Base-by-base conservation (phyloP, 495 filamentous ascomycete species). In the Podospora pseudopauciseta region DNA sequence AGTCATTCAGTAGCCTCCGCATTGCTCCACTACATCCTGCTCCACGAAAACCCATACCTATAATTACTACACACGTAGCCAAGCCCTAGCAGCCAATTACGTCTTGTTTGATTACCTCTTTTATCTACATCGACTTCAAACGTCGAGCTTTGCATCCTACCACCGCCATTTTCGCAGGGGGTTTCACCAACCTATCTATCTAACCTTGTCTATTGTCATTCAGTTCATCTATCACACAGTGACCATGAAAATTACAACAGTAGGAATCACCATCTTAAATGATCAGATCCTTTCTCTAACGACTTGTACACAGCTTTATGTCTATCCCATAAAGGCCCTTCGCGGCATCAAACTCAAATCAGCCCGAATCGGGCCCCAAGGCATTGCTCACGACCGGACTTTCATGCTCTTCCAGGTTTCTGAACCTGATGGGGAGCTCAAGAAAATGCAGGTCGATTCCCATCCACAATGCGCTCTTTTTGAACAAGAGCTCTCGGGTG, bases 241-340 rank as follows among this genome's bases (percentile, higher is more conserved):
- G 7, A 68, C 55, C 19, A 72, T 74, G 74, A 75, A 71, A 58
- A 71, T 75, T 26, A 66, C 69, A 57, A 58, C 62, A 7, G 71
- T 67, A 67, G 65, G 63, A 54, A 19, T 34, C 34, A 44, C 9
- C 19, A 20, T 56, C 44, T 28, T 5, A 20, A 19, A 4, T 19
- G 9, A 28, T 23, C 19, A 28, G n/a, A 20, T 19, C 2, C 11
- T 9, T 7, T 63, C 69, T 49, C 39, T 49, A 49, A 49, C 60
- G 39, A 65, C 49, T 59, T 3, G 60, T 26, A 20, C 55, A 60
- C 72, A 95, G 90, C 84, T 97, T 39, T 95, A 92, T 79, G 83
- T 91, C 56, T 96, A 97, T 75, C 93, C 94, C 65, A 91, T 97
- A 81, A 97, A 97, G 74, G 92, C 89, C 2, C 84, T 97, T 0